Base-by-base conservation (phyloP, 352 stramenopile genomes). In the Phytophthora podocarpi region DNA sequence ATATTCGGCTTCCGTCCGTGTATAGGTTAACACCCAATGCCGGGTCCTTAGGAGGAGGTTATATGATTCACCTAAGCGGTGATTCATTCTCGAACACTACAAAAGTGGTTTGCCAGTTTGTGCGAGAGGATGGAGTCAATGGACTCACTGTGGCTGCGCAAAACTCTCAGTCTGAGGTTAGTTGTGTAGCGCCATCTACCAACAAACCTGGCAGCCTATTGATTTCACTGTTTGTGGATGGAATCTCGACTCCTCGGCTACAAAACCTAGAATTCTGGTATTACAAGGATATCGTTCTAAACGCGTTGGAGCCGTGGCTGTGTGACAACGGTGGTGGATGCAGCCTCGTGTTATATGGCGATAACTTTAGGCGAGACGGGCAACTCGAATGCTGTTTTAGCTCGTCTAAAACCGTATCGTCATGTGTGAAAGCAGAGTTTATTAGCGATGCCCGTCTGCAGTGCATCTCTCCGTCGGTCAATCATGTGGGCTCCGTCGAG, bases 361-460 rank as follows among this genome's bases (percentile, higher is more conserved):
- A 59, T 21, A 47, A 71, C 11, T 91, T 94, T 50, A 52, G 64
- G 16, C 46, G 59, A 21, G 62, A 67, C 6, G 64, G 57, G 8
- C 35, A 60, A 9, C 31, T 91, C 15, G 41, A 74, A 23, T 95
- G 88, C 50, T 91, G 78, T 34, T 90, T 96, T 50, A 21, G 46
- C 16, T 24, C 39, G 9, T 7, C 12, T 21, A 5, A 24, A 20
- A 23, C 9, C 5, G 15, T 67, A 27, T 10, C 34, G 13, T 43
- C 2, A 10, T 85, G 76, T 34, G 43, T 52, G 9, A 1, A 23
- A 12, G 71, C 76, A 13, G 12, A 65, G 3, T 72, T 72, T 50
- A 30, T 82, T n/a, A 87, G 63, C 20, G 40, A 80, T 21, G 64
- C 55, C 3, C 56, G 57, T 16, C 32, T 85, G 5, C 59, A 43